Evolutionary conservation across 2,329 filamentous ascomycete species (phyloP).

Genomic region (Talaromyces sp.): DNA sequence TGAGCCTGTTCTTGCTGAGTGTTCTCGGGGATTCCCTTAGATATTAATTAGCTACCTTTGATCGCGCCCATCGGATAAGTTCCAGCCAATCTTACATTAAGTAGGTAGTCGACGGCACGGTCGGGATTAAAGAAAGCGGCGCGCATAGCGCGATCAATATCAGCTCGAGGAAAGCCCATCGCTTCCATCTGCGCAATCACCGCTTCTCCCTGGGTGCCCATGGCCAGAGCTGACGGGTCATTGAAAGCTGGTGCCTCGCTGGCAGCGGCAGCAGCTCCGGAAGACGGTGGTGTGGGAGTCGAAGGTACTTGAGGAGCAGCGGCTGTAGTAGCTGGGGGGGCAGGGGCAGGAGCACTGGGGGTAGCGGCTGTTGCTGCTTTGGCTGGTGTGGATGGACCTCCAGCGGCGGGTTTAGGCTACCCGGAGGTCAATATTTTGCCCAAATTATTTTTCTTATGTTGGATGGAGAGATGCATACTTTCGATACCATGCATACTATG

Average conservation of each 20-base stretch:
- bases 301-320: conserved; percentile 44
- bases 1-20: conserved; percentile 67
- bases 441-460: too few species aligned
- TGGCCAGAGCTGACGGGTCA: conserved; percentile 76
- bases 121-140: conserved; percentile 97
- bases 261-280: conserved; percentile 33
- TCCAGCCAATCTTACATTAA: conserved; percentile 62
- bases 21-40: conserved; percentile 86
- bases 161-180: conserved; percentile 87
- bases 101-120: conserved; percentile 90
- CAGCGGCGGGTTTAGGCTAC: conserved; percentile 62
- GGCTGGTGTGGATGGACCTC: conserved; percentile 38
- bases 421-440: conserved; percentile 23
- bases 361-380: conserved; percentile 36
- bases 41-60: background rate
- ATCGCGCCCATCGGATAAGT: background rate
- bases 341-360: conserved; percentile 47
- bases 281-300: conserved; percentile 43
- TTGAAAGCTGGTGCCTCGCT: conserved; percentile 50
- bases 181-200: conserved; percentile 91
- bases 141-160: conserved; percentile 91
- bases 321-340: conserved; percentile 48
- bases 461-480: conserved; percentile 58
- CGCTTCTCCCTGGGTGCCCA: conserved; percentile 76
- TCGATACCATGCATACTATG: conserved; percentile 96